A percentile compares a stretch with the other conserved stretches of the same genome.
Evolutionary conservation across 2,329 filamentous ascomycete species (phyloP).

Genomic region (Colletotrichum sp.): DNA sequence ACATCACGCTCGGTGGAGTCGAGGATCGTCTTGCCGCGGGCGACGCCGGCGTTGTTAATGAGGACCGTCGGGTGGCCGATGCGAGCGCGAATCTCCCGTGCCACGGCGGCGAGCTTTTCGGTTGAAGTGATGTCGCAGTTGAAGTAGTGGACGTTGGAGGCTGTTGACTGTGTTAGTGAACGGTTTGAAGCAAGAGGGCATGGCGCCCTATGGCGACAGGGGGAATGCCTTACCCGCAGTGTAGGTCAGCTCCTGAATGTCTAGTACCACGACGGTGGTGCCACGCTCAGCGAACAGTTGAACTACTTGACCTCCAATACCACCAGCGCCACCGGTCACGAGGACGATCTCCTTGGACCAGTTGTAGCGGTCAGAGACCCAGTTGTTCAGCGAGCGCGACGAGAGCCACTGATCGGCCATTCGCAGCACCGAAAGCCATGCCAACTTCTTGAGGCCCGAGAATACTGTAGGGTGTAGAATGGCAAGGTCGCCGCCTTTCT

Average conservation of each 20-base stretch:
- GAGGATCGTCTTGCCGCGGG: slow-evolving; percentile 66
- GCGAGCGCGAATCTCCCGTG: slow-evolving; percentile 54
- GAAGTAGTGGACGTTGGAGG: slow-evolving; percentile 68
- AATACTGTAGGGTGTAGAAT: slow-evolving; percentile 57
- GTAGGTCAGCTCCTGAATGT: slow-evolving; percentile 66
- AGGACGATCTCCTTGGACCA: slow-evolving; percentile 75
- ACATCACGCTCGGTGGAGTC: slow-evolving; percentile 61
- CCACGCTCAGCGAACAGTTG: slow-evolving; percentile 67
- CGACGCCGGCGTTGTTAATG: slow-evolving; percentile 75
- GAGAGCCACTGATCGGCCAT: slow-evolving; percentile 58
- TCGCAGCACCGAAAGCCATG: slow-evolving; percentile 56
- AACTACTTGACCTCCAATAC: slow-evolving; percentile 73
- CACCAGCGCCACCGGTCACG: slow-evolving; percentile 76
- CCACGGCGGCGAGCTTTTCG: slow-evolving; percentile 55
- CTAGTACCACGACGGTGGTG: slow-evolving; percentile 73
- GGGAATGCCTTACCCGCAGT: slow-evolving; percentile 43
- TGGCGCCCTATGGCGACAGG: too few species aligned
- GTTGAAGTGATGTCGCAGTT: slow-evolving; percentile 72
- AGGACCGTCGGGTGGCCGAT: slow-evolving; percentile 72
- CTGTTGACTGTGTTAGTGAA: slow-evolving; percentile 24
- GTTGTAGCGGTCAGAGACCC: slow-evolving; percentile 59
- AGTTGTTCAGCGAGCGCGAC: slow-evolving; percentile 53
- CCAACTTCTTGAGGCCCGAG: slow-evolving; percentile 56
- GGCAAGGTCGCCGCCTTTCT: slow-evolving; percentile 60
- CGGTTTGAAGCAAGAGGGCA: too few species aligned